Conservation (phyloP, 2,329 filamentous ascomycete genomes). For the Botrytis sinoallii region DNA sequence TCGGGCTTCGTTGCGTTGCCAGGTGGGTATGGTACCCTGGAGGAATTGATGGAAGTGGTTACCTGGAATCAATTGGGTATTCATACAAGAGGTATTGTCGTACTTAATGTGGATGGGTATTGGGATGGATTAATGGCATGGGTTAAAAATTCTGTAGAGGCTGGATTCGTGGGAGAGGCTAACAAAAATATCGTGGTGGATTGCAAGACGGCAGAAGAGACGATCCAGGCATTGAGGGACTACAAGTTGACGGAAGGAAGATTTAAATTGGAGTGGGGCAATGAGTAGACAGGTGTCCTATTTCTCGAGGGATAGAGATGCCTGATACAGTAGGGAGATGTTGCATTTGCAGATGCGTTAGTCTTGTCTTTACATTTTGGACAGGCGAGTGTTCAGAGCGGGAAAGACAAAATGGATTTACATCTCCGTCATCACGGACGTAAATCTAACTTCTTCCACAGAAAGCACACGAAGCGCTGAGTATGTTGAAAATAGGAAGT, state of each 20-base stretch:
- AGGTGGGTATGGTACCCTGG: constrained; percentile 91
- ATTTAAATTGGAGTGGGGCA: constrained; percentile 79
- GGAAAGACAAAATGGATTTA: neutral
- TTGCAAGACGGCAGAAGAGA: constrained; percentile 68
- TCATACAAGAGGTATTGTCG: constrained; percentile 72
- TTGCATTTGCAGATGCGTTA: neutral
- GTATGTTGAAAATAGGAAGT: neutral
- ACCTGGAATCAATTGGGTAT: constrained; percentile 98
- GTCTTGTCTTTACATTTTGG: too few species aligned
- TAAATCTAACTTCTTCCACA: neutral
- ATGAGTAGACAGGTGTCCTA: constrained; percentile 12
- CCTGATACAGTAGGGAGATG: neutral
- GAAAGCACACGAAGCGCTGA: neutral
- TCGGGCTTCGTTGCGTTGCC: constrained; percentile 85
- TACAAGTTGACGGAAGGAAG: constrained; percentile 75
- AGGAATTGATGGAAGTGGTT: constrained; percentile 87
- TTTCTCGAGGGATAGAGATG: neutral
- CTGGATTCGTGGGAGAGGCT: constrained; percentile 70
- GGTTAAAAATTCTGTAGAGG: constrained; percentile 71
- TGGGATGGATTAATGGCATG: constrained; percentile 84
- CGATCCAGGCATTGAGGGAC: constrained; percentile 64
- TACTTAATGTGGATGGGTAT: constrained; percentile 86
- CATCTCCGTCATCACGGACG: neutral
- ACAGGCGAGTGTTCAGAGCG: neutral
- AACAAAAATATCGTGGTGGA: constrained; percentile 78